phyloP scores from a whole-genome alignment of 805 yeast genomes.

The Starmerella tilneyi region DNA sequence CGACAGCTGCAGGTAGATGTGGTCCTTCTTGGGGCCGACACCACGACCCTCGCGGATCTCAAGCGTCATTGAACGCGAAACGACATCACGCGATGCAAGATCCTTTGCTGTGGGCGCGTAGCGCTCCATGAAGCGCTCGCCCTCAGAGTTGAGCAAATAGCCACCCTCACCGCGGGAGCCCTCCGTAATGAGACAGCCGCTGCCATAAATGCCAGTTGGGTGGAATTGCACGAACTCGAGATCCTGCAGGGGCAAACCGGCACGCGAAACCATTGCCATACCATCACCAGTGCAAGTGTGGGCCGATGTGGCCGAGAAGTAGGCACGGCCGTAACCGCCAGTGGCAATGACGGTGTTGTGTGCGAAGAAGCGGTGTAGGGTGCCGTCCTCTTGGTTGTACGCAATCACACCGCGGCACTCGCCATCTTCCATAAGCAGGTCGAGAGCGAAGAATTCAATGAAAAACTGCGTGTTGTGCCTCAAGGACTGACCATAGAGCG shows the following conservation, averaged over 20 bases:
- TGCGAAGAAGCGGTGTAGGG: constrained; percentile 93
- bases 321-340: constrained; percentile 98
- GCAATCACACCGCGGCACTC: constrained; percentile 95
- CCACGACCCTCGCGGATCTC: constrained; percentile 99
- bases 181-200: constrained; percentile 97
- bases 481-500: constrained; percentile 90
- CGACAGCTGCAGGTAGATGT: constrained; percentile 84
- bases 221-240: constrained; percentile 97
- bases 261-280: constrained; percentile 94
- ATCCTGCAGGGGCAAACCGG: constrained; percentile 96
- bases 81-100: constrained; percentile 96
- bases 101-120: constrained; percentile 98
- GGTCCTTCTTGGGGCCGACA: constrained; percentile 94
- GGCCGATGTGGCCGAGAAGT: constrained; percentile 97
- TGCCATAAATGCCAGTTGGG: constrained; percentile 98
- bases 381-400: constrained; percentile 97
- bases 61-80: constrained; percentile 95
- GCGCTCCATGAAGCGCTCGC: constrained; percentile 99
- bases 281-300: constrained; percentile 99
- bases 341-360: constrained; percentile 95
- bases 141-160: constrained; percentile 86
- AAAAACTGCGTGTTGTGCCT: constrained; percentile 96
- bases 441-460: constrained; percentile 94
- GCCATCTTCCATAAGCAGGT: constrained; percentile 87
- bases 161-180: constrained; percentile 99